Base-by-base conservation (phyloP, 2,329 filamentous ascomycete genomes). In the Fusarium buharicum region DNA sequence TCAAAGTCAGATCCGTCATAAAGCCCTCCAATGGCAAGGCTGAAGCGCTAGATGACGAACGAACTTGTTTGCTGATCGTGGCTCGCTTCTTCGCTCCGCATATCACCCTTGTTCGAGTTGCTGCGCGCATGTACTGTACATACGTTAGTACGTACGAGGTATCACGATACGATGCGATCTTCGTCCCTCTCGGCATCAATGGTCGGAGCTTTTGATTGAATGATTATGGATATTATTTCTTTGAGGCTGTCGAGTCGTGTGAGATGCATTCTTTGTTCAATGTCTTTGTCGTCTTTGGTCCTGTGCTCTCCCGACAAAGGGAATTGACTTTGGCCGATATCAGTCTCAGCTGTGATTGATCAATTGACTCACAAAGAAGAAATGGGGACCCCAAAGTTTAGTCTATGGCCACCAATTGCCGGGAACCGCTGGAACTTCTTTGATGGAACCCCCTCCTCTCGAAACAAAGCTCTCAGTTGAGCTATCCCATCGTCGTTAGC, bases 401-500 rank as follows among this genome's bases (percentile, higher is more conserved):
- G 48, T 50, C 30, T 38, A 39, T 43, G 41, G 58, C 37, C 45
- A 39, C 63, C 53, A 53, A 70, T 56, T 70, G 66, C 66, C 66
- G 67, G 38, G 49, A 56, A 45, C 33, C 37, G 49, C 54, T 62
- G 47, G 55, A 36, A 12, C 39, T 44, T 33, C 4, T 34, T 18
- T 24, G 22, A 24, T 24, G 22, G 22, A 24, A 24, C 22, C 68
- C 68, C 68, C 68, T 70, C 68, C 64, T 68, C 59, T 68, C 62
- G 66, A 70, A 70, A 70, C 68, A 66, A 61, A 62, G 27, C 60
- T 59, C 57, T 44, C 45, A 49, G 50, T 45, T 55, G 45, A 52
- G 50, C 50, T 46, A 62, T 59, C 33, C 54, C 40, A 50, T 56
- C 38, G 41, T 54, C 39, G 38, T 37, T 50, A 57, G 52, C 44